Conservation (phyloP, 768 basidiomycete species). For the Scleroderma citrinum region DNA sequence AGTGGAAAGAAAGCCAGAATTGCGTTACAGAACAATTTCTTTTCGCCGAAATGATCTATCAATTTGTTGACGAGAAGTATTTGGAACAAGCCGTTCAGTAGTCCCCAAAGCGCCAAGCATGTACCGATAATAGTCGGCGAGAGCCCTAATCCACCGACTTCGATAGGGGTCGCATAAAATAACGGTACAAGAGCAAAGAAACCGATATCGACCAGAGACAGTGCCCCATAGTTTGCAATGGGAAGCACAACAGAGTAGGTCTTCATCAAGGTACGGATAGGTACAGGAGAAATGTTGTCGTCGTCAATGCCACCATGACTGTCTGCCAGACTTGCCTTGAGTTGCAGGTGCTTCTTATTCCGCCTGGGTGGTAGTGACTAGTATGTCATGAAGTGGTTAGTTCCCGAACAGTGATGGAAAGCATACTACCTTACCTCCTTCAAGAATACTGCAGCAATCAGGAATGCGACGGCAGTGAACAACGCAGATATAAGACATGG, state of each 20-base stretch:
- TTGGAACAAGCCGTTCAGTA: constrained; percentile 21
- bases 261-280: constrained; percentile 13
- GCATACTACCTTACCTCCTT: constrained; percentile 39
- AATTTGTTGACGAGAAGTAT: constrained; percentile 19
- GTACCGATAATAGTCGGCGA: constrained; percentile 20
- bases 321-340: neutral
- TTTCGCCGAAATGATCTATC: constrained; percentile 18
- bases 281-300: neutral
- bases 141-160: constrained; percentile 23
- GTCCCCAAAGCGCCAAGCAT: constrained; percentile 18
- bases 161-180: constrained; percentile 22
- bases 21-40: constrained; percentile 15
- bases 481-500: constrained; percentile 57
- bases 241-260: constrained; percentile 17
- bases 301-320: neutral
- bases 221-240: constrained; percentile 24
- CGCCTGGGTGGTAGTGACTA: neutral
- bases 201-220: constrained; percentile 24
- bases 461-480: constrained; percentile 42
- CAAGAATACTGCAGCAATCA: constrained; percentile 39
- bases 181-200: constrained; percentile 24
- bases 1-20: constrained; percentile 15
- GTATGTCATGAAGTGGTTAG: neutral
- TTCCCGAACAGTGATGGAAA: neutral
- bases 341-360: neutral